Base-by-base conservation (phyloP, 768 basidiomycete genomes). In the Leccinum subgranulosum region DNA sequence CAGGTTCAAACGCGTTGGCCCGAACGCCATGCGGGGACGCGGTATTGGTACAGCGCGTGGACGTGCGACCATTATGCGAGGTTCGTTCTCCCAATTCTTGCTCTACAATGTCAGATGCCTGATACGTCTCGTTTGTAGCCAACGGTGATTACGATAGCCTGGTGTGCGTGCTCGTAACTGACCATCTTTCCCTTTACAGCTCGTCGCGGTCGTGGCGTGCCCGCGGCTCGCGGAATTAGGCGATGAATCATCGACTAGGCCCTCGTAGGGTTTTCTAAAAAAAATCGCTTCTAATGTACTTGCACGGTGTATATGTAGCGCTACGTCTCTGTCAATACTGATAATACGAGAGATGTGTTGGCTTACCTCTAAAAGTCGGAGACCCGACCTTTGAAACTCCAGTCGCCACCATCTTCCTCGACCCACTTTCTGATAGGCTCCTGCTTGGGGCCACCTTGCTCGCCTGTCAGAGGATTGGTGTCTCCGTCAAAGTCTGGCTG, bases 41-140 rank as follows among this genome's bases (percentile, higher is more conserved):
- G 97, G 97, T 85, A 99, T 99, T 70, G 97, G 97, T 67, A 97
- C 96, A 69, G 96, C 96, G 49, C 88, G 96, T 84, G 96, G 96
- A 75, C 88, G 96, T 75, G 96, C 96, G 46, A 98, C 96, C 14
- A 98, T 98, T 66, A 94, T 97, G 90, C 82, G 96, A 75, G 96
- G 94, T 97, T 64, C 64, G 91, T 76, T 49, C 46, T 56, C 60
- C 45, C 12, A 39, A 19, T 33, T 48, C 7, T 51, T 11, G 21
- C 45, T 8, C 3, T 31, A 60, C 64, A 31, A 64, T 64, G 49
- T 28, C 46, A 43, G 47, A 33, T 52, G 51, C 14, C 23, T 67
- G n/a, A 73, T 28, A 39, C 27, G 56, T 60, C 46, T 63, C 67
- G 56, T 66, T 62, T 63, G 25, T 69, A 93, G 91, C 91, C 57